Conservation (phyloP, 2,329 filamentous ascomycete genomes). For the Curvularia spicifera region DNA sequence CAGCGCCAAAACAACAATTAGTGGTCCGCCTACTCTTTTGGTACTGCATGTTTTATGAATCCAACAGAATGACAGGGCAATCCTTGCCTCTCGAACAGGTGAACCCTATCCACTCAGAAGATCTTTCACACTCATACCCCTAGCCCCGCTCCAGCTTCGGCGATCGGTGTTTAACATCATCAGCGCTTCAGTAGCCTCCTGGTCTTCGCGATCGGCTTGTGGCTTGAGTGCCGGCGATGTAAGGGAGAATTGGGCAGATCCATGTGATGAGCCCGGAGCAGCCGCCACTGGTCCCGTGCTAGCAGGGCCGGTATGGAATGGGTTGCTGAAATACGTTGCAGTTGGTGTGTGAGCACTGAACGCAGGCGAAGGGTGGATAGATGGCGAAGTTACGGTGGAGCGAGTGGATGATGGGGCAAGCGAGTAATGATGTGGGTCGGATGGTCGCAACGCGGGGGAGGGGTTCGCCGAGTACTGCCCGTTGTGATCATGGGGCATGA, state of each 20-base stretch:
- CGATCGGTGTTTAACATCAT: slow-evolving; percentile 87
- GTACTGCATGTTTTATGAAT: slow-evolving; percentile 6
- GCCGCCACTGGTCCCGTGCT: slow-evolving; percentile 28
- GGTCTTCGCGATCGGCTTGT: slow-evolving; percentile 54
- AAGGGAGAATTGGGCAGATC: slow-evolving; percentile 37
- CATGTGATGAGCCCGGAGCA: slow-evolving; percentile 34
- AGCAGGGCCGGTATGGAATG: slow-evolving; percentile 36
- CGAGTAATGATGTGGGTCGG: slow-evolving; percentile 57
- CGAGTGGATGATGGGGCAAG: slow-evolving; percentile 51
- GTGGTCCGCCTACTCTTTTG: slow-evolving; percentile 6
- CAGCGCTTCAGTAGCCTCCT: slow-evolving; percentile 84
- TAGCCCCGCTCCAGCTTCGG: slow-evolving; percentile 55
- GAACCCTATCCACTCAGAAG: slow-evolving; percentile 48
- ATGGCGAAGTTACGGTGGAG: slow-evolving; percentile 45
- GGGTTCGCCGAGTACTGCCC: slow-evolving; percentile 54
- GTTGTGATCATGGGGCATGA: slow-evolving; percentile 52
- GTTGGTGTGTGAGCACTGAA: slow-evolving; percentile 52
- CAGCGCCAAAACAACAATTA: slow-evolving; percentile 15
- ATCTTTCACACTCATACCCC: slow-evolving; percentile 57
- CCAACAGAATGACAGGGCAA: slow-evolving; percentile 3
- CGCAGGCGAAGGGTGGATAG: slow-evolving; percentile 46
- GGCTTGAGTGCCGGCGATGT: slow-evolving; percentile 48
- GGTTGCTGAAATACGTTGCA: slow-evolving; percentile 39
- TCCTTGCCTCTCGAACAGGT: not conserved
- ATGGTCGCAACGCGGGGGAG: slow-evolving; percentile 48